A percentile compares a stretch with the other conserved stretches of the same genome.
Conservation (phyloP, 2,329 filamentous ascomycete species). For the Apiospora kogelbergensis region DNA sequence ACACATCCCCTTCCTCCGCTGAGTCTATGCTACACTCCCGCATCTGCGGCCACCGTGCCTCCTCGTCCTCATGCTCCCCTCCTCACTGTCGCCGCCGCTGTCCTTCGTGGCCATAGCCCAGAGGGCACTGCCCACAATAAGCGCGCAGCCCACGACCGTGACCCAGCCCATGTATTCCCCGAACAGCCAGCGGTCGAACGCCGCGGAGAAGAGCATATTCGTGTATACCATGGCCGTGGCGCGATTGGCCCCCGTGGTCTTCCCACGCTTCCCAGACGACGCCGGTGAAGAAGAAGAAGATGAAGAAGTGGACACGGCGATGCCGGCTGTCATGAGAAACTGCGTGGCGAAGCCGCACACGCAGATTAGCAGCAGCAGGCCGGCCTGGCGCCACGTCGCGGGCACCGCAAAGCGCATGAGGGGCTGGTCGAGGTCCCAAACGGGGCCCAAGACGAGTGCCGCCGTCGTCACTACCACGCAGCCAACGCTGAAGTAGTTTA, state of each 20-base stretch:
- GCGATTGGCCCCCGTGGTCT: conserved; percentile 35
- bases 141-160: conserved; percentile 49
- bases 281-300: too few species aligned
- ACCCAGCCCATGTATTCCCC: conserved; percentile 48
- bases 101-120: conserved; percentile 49
- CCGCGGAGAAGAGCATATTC: conserved; percentile 56
- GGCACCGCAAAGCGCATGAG: conserved; percentile 44
- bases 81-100: conserved; percentile 26
- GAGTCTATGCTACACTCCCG: conserved; percentile 20
- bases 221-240: conserved; percentile 60
- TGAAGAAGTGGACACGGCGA: conserved; percentile 34
- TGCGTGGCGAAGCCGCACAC: conserved; percentile 80
- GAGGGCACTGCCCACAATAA: conserved; percentile 55
- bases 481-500: conserved; percentile 78
- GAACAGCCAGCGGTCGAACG: conserved; percentile 53
- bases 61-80: too few species aligned
- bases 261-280: background rate
- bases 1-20: conserved; percentile 22
- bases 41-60: conserved; percentile 15
- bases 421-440: conserved; percentile 46
- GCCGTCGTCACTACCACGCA: conserved; percentile 67
- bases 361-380: conserved; percentile 66
- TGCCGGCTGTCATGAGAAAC: conserved; percentile 76
- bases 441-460: conserved; percentile 54
- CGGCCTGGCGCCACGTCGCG: conserved; percentile 56